Base-by-base conservation (phyloP, 495 filamentous ascomycete species). In the Neurospora sp. region DNA sequence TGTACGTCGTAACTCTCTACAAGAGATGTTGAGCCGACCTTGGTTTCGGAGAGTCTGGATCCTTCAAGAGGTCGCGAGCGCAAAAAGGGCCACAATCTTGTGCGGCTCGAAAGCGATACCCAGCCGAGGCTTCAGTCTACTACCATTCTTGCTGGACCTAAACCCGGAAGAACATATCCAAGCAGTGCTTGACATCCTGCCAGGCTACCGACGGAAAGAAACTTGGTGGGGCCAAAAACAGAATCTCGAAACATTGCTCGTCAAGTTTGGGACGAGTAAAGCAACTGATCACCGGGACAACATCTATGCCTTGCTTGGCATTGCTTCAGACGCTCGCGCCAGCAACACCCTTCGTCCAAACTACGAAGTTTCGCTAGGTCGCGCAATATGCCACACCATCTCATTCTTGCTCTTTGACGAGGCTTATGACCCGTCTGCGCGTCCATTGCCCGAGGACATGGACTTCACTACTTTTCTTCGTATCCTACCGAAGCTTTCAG, bases 161-260 rank as follows among this genome's bases (percentile, higher is more conserved):
- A 18, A 40, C 0, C 68, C 73, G 6, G 40, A 73, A 0, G 1
- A 31, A 8, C 75, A 76, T 71, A 76, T 59, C 5, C 78, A 83
- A 73, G 76, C 81, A 18, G 76, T 83, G 2, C 75, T 83, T 14
- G 81, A 83, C 46, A 79, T 83, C 53, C 81, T 82, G 76, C 80
- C 81, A 2, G 77, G 81, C 1, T 42, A 37, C 11, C 73, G 73
- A 0, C 73, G 80, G 16, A 48, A 75, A 66, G 46, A 71, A 0
- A 81, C 80, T 1, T 81, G 81, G 80, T 82, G 79, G 79, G 69
- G 42, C 1, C 12, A 76, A 42, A 73, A 69, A 1, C 76, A 73
- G 27, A 40, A 76, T 20, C 79, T 84, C 10, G 46, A 76, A 14
- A 77, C 74, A n/a, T 73, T 84, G 2, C 73, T 84, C 9, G 0